Conservation (phyloP, 2,329 filamentous ascomycete genomes). For the Aureobasidium melanogenum region DNA sequence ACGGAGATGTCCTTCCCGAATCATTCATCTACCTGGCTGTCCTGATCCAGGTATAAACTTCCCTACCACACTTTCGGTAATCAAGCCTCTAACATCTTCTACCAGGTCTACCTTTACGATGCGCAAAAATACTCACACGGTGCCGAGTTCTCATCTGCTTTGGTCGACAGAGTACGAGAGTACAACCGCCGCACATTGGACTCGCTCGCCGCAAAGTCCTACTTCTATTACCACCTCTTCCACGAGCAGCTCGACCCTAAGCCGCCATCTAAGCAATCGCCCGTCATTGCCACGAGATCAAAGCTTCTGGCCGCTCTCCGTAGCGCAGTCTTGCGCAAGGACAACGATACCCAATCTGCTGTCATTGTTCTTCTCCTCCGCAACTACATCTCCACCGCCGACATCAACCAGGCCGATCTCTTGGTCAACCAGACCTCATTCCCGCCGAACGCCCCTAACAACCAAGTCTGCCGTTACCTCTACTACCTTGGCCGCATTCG, state of each 20-base stretch:
- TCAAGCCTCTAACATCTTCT: neutral
- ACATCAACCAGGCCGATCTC: constrained; percentile 93
- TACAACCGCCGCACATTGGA: constrained; percentile 92
- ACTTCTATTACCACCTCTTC: constrained; percentile 97
- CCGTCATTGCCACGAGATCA: constrained; percentile 77
- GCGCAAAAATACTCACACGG: constrained; percentile 72
- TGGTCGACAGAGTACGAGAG: constrained; percentile 76
- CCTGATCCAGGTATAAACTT: constrained; percentile 23
- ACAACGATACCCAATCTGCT: constrained; percentile 92
- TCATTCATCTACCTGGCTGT: constrained; percentile 30
- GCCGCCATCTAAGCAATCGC: constrained; percentile 80
- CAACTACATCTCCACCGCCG: constrained; percentile 91
- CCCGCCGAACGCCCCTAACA: constrained; percentile 88
- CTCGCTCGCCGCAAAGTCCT: constrained; percentile 86
- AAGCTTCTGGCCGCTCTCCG: constrained; percentile 79
- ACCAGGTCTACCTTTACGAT: constrained; percentile 81
- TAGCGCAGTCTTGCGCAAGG: constrained; percentile 93
- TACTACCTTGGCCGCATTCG: constrained; percentile 97
- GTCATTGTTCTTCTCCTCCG: constrained; percentile 91
- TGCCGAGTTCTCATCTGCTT: constrained; percentile 70
- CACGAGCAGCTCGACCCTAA: constrained; percentile 82
- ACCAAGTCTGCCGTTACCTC: constrained; percentile 92
- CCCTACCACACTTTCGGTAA: neutral
- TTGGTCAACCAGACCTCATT: constrained; percentile 94
- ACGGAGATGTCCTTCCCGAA: constrained; percentile 25